Base-by-base conservation (phyloP, 768 basidiomycete species). In the Neoboletus magnificus region DNA sequence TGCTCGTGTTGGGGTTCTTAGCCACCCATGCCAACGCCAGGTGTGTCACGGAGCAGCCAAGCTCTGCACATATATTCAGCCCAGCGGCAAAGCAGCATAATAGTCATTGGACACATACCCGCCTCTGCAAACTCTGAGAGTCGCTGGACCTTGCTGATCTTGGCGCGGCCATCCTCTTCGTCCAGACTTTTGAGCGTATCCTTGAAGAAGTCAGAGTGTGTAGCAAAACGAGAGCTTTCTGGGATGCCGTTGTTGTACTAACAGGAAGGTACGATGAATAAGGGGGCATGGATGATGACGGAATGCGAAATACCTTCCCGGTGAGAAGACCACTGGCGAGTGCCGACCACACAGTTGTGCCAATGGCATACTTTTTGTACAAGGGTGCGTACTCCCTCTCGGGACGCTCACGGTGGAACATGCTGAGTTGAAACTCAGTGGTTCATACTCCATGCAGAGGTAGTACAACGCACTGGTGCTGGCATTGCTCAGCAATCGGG, bases 21-120 rank as follows among this genome's bases (percentile, higher is more conserved):
- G 77, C 73, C 8, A 77, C 69, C 83, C 83, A 85, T 22, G 84
- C 84, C 54, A 85, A 72, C 1, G 84, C 77, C 46, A 85, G 71
- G 39, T 76, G 75, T n/a, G 78, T 71, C 57, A 78, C 73, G 20
- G 71, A 77, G 50, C 73, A 75, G 15, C 72, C 79, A n/a, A 85
- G 70, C 59, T 77, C 73, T 72, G 27, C 8, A 54, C 51, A 56
- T 54, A 50, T 22, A 56, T 45, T 54, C 43, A 62, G 49, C 27
- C 5, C 4, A 0, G 8, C 18, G 18, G 6, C 18, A 12, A 20
- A 15, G 6, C 29, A n/a, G 36, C 10, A 44, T 33, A 22, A 27
- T 9, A 8, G 12, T 11, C 7, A 44, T 48, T 6, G 2, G 25
- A 50, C 10, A 59, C 66, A 20, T 35, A 67, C 67, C 65, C 35